Percentiles rank a stretch among this genome's conserved stretches.
phyloP scores from a whole-genome alignment of 177 flowering plant species.

The Telopea speciosissima region DNA sequence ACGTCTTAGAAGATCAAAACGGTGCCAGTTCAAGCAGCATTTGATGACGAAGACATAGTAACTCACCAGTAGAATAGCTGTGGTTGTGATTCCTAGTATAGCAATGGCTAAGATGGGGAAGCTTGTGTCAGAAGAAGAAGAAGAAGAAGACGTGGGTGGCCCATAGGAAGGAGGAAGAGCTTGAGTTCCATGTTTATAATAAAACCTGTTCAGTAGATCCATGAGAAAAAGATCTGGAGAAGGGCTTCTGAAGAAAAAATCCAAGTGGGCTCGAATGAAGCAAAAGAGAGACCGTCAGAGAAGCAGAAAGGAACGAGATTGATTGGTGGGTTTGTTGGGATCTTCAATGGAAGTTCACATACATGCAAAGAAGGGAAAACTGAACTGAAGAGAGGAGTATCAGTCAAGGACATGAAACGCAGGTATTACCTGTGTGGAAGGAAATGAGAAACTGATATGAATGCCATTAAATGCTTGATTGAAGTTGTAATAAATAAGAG shows the following conservation, averaged over 20 bases:
- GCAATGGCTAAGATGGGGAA: slow-evolving; percentile 76
- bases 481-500: not conserved
- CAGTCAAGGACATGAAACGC: not conserved
- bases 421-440: not conserved
- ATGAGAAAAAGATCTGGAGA: slow-evolving; percentile 9
- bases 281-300: not conserved
- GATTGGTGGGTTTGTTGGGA: not conserved
- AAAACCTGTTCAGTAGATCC: slow-evolving; percentile 22
- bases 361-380: no score
- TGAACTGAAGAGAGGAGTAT: no score
- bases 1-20: slow-evolving; percentile 44
- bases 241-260: not conserved
- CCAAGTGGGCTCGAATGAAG: not conserved
- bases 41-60: slow-evolving; percentile 86
- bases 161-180: slow-evolving; percentile 18
- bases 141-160: not conserved
- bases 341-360: no score
- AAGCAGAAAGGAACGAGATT: not conserved
- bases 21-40: slow-evolving; percentile 84
- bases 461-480: slow-evolving; percentile 4
- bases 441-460: not conserved
- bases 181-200: slow-evolving; percentile 16
- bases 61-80: slow-evolving; percentile 68
- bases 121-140: slow-evolving; percentile 32
- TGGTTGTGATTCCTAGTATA: slow-evolving; percentile 63